Conservation (phyloP, 805 yeast species). For the Metschnikowia peoriensis region DNA sequence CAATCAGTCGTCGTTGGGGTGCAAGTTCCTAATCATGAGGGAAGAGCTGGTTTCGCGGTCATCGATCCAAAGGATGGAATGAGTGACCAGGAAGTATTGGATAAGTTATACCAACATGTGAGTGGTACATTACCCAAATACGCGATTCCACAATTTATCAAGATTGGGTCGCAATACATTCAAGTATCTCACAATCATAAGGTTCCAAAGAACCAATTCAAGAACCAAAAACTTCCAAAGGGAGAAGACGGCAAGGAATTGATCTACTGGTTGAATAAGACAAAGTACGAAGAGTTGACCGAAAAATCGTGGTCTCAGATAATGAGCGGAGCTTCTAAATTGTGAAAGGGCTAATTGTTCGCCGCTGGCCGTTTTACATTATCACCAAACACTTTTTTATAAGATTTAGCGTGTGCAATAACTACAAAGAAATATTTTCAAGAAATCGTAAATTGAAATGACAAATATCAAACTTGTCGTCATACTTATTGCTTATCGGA, state of each 20-base stretch:
- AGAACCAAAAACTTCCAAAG: slow-evolving; percentile 66
- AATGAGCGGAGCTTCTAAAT: slow-evolving; percentile 38
- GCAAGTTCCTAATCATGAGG: slow-evolving; percentile 82
- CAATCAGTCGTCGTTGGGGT: slow-evolving; percentile 88
- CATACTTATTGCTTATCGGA: slow-evolving; percentile 53
- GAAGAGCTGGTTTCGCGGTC: slow-evolving; percentile 90
- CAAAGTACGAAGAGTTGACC: slow-evolving; percentile 57
- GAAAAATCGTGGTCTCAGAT: slow-evolving; percentile 52
- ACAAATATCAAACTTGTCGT: slow-evolving; percentile 7
- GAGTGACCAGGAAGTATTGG: slow-evolving; percentile 22
- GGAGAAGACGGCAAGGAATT: slow-evolving; percentile 59
- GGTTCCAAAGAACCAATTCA: slow-evolving; percentile 65
- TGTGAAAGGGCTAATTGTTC: slow-evolving; percentile 18
- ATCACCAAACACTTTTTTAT: too few relatives aligned
- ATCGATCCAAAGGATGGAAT: slow-evolving; percentile 50
- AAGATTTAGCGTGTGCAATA: too few relatives aligned
- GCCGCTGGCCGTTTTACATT: not conserved
- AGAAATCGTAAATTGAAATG: not conserved
- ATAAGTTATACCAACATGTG: slow-evolving; percentile 28
- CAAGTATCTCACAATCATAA: slow-evolving; percentile 79
- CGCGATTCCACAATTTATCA: slow-evolving; percentile 81
- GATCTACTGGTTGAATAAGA: slow-evolving; percentile 67
- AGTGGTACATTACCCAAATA: slow-evolving; percentile 64
- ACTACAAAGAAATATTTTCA: not conserved
- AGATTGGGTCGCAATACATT: slow-evolving; percentile 56